Conservation (phyloP, 2,329 filamentous ascomycete species). For the Byssochlamys sp. region DNA sequence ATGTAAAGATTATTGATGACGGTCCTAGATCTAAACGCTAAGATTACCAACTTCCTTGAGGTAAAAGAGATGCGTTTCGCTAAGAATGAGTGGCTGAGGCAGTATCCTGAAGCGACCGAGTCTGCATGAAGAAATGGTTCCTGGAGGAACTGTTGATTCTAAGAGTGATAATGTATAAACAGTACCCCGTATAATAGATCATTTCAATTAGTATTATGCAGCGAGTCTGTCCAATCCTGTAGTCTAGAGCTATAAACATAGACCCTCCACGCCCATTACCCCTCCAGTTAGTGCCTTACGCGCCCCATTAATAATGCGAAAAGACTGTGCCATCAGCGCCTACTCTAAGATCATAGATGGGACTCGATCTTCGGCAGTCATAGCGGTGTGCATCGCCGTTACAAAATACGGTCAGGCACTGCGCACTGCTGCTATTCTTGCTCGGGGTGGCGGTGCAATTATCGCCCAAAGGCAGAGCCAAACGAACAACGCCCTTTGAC, state of each 20-base stretch:
- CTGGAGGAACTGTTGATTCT: too few relatives aligned
- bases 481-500: not conserved
- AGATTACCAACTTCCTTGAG: conserved; percentile 9
- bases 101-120: conserved; percentile 7
- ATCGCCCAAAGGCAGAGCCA: not conserved
- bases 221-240: too few relatives aligned
- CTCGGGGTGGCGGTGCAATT: not conserved
- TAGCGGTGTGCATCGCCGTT: not conserved
- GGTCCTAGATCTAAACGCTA: too few relatives aligned
- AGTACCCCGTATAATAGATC: too few relatives aligned
- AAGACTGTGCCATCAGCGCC: not conserved
- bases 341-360: not conserved
- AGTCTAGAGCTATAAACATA: not conserved
- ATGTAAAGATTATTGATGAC: not conserved
- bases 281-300: not conserved
- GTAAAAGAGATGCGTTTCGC: conserved; percentile 3
- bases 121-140: too few relatives aligned
- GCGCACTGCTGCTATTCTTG: not conserved
- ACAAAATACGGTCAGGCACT: not conserved
- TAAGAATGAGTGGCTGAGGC: conserved; percentile 8
- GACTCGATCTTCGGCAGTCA: not conserved
- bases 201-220: too few relatives aligned
- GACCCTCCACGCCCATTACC: not conserved
- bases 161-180: too few relatives aligned
- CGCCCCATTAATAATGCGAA: not conserved